Base-by-base conservation (phyloP, 1,139 yeast genomes). In the Pichia norvegensis region DNA sequence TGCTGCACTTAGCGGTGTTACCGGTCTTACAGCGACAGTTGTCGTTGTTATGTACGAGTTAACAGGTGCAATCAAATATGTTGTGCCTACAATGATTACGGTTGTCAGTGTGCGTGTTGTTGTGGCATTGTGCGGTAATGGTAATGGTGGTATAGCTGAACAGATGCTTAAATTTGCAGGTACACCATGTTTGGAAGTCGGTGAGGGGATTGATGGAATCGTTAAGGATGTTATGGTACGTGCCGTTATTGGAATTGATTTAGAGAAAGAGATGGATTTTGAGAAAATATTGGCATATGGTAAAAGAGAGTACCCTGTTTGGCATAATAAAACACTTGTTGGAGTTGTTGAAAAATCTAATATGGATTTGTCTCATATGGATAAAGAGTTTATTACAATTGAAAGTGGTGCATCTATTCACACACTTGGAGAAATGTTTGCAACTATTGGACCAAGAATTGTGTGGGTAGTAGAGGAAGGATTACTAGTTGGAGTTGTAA, bases 11-110 rank as follows among this genome's bases (percentile, higher is more conserved):
- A 82, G 95, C 61, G 98, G 98, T 4, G 87, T 88, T 20, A 92
- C 98, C 0, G 86, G 92, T 55, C 68, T 94, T 52, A 88, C 97
- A 0, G 85, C 92, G 3, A 82, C 97, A 0, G 95, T 92, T 11
- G 98, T 88, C 1, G 92, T 94, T 9, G 84, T 94, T 39, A 85
- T 94, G 92, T 88, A 92, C 67, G 99, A 94, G 64, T 70, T 92
- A 45, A 92, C 97, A 0, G 97, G 97, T 21, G 97, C 97, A 1
- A 70, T 88, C 43, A 78, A 85, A 42, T 90, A 86, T 60, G 85
- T 92, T 43, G 74, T 92, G 27, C 98, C 97, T 1, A 87, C 95
- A 0, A 92, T 92, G 98, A 84, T 94, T 44, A 95, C 87, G 0
- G 95, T 94, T 1, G 92, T 95, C 1, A 77, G 84, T n/a, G 88